A percentile compares a stretch with the other conserved stretches of the same genome.
Conservation (phyloP, 169 alveolate genomes). For the Eimeria necatrix region DNA sequence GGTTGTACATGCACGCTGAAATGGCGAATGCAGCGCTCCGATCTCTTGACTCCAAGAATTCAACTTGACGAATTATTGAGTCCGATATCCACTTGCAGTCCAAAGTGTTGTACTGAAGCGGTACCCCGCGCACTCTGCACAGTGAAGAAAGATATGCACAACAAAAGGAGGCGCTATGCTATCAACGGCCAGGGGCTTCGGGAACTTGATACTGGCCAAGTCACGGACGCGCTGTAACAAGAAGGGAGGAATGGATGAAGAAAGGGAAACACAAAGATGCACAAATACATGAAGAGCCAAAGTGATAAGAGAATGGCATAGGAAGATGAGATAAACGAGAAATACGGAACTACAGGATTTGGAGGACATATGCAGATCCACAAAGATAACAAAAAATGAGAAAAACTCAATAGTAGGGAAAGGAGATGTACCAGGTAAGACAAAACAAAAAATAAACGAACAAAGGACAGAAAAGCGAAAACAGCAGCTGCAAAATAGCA, state of each 20-base stretch:
- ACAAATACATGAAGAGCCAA: background rate
- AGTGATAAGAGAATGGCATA: background rate
- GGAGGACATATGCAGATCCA: background rate
- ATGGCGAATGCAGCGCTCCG: constrained; percentile 55
- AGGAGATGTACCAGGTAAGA: background rate
- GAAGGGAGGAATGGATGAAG: background rate
- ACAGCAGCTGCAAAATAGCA: background rate
- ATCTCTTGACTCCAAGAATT: constrained; percentile 77
- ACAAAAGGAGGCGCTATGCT: background rate
- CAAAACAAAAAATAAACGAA: background rate
- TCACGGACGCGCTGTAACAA: background rate
- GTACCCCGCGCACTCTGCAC: constrained; percentile 75
- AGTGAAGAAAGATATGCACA: background rate
- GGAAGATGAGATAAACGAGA: background rate
- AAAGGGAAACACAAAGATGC: background rate
- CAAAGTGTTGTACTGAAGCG: constrained; percentile 73
- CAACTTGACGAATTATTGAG: constrained; percentile 67
- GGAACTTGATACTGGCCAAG: too few species aligned
- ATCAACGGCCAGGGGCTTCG: too few species aligned
- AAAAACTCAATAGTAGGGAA: background rate
- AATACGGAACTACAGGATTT: background rate
- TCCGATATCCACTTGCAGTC: constrained; percentile 76
- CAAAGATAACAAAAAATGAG: background rate
- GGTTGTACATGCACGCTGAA: constrained; percentile 61
- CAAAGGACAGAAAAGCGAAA: background rate